Conservation (phyloP, 2,329 filamentous ascomycete species). For the Alternaria conjuncta region DNA sequence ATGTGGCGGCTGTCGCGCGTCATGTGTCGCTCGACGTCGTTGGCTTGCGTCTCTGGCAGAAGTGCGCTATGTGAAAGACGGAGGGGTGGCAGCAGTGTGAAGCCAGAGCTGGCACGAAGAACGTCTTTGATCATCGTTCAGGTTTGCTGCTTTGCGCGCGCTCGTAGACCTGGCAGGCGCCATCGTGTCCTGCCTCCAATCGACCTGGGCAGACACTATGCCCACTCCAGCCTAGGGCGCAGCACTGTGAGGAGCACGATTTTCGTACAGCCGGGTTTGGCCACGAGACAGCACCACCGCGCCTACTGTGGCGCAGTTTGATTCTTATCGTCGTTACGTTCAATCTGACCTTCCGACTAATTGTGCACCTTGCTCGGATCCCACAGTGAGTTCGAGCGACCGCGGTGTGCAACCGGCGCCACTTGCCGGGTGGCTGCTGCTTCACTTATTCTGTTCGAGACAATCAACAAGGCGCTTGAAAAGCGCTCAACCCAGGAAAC, state of each 20-base stretch:
- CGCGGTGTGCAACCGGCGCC: not conserved
- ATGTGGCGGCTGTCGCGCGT: slow-evolving; percentile 3
- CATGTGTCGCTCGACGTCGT: not conserved
- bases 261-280: not conserved
- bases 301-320: not conserved
- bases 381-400: not conserved
- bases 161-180: not conserved
- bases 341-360: not conserved
- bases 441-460: not conserved
- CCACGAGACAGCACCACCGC: not conserved
- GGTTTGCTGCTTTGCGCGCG: not conserved
- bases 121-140: not conserved
- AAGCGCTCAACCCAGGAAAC: not conserved
- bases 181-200: not conserved
- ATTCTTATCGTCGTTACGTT: not conserved
- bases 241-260: not conserved
- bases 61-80: not conserved
- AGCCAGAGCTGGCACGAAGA: not conserved
- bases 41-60: not conserved
- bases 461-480: not conserved
- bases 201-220: not conserved
- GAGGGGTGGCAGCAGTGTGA: not conserved
- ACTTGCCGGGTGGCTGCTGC: not conserved
- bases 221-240: not conserved
- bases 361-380: not conserved